phyloP scores from a whole-genome alignment of 2,329 filamentous ascomycete genomes.

The Emergomyces africanus region DNA sequence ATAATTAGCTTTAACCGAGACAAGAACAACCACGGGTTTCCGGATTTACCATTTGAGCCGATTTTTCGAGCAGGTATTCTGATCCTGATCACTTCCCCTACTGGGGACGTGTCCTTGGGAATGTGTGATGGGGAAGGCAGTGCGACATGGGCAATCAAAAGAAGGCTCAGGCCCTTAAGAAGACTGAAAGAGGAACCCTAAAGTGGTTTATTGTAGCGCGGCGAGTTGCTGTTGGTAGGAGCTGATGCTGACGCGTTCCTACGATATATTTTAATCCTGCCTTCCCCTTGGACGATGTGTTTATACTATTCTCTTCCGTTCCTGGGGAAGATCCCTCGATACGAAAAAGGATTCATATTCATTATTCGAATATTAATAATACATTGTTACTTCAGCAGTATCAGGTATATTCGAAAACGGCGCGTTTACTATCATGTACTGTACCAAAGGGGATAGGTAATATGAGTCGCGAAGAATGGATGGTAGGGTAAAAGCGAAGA shows the following conservation, averaged over 20 bases:
- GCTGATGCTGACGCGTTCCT: not conserved
- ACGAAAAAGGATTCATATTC: not conserved
- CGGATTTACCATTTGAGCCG: constrained; percentile 5
- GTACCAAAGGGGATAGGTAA: not conserved
- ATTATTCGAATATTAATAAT: not conserved
- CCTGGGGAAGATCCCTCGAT: too few species aligned
- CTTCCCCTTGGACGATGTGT: not conserved
- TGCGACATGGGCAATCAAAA: not conserved
- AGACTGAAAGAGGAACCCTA: not conserved
- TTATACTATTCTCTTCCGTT: not conserved
- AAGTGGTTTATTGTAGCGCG: not conserved
- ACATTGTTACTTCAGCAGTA: not conserved
- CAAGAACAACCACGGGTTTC: not conserved
- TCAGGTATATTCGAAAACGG: not conserved
- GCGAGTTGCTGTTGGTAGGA: not conserved
- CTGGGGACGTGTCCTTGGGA: constrained; percentile 8
- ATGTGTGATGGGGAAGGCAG: constrained; percentile 6
- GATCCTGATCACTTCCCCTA: constrained; percentile 10
- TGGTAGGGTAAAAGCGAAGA: not conserved
- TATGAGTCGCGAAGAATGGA: not conserved
- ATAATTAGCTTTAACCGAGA: not conserved
- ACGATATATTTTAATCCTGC: not conserved
- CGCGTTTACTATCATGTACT: not conserved
- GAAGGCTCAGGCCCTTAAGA: not conserved
- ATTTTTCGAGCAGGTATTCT: constrained; percentile 9